Percentiles rank a stretch among this genome's conserved stretches.
These are phyloP conservation scores for Colletotrichum sp. DNA, from an alignment of 2,329 filamentous ascomycete genomes.

Conservation along the genomic window DNA sequence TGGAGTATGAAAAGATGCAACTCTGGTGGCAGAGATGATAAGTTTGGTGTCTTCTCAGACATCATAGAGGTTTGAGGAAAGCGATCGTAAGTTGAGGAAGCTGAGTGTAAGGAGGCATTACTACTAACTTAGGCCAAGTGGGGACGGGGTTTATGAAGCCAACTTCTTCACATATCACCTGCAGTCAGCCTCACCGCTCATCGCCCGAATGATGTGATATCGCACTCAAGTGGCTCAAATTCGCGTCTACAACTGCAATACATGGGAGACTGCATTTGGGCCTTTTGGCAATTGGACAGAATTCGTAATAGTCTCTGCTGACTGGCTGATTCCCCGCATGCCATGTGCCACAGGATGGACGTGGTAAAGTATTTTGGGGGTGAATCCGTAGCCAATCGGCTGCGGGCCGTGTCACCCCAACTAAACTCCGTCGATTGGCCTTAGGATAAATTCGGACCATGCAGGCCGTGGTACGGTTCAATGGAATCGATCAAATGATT, in stretches of 20 bases:
- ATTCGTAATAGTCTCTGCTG: not conserved
- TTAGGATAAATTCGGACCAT: not conserved
- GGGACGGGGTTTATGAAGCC: not conserved
- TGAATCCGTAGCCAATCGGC: not conserved
- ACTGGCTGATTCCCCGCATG: not conserved
- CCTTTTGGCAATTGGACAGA: not conserved
- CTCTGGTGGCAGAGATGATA: not conserved
- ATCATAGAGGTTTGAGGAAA: not conserved
- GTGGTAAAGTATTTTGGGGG: not conserved
- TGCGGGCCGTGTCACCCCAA: not conserved
- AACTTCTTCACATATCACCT: not conserved
- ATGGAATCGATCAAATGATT: not conserved
- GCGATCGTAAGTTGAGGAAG: not conserved
- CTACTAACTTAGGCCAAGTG: not conserved
- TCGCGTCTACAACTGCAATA: not conserved
- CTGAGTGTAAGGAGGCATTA: not conserved
- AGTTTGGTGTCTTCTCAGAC: not conserved
- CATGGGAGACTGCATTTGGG: not conserved
- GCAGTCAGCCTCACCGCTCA: not conserved
- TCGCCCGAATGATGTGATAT: not conserved
- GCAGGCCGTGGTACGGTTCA: fast-evolving
- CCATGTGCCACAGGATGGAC: not conserved
- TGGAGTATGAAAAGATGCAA: not conserved
- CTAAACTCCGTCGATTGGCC: not conserved
- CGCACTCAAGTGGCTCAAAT: not conserved